Conservation (phyloP, 345 rosid species). For the Physaria fendleri region DNA sequence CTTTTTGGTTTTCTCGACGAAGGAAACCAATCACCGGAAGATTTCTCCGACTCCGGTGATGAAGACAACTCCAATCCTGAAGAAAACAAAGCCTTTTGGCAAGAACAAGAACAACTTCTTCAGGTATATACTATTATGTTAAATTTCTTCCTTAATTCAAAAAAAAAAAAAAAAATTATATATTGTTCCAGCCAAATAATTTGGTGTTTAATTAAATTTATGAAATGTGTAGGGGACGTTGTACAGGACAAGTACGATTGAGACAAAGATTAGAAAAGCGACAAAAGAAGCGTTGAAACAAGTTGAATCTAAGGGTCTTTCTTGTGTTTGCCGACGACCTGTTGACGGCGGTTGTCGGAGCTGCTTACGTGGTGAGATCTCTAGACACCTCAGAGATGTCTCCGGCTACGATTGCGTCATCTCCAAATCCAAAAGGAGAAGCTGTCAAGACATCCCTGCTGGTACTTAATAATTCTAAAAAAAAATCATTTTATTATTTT, state of each 20-base stretch:
- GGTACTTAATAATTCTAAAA: too few species aligned
- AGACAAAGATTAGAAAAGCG: conserved; percentile 58
- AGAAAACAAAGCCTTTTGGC: conserved; percentile 64
- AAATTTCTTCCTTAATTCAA: neutral
- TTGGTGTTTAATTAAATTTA: neutral
- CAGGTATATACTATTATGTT: too few species aligned
- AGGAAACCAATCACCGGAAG: conserved; percentile 23
- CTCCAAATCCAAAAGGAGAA: conserved; percentile 82
- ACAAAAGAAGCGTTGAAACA: conserved; percentile 51
- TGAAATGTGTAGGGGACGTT: conserved; percentile 48
- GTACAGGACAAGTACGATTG: conserved; percentile 52
- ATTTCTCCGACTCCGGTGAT: conserved; percentile 10
- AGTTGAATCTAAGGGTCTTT: conserved; percentile 19
- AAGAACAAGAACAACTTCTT: conserved; percentile 57
- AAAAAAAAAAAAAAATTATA: neutral
- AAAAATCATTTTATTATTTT: too few species aligned
- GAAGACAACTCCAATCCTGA: conserved; percentile 30
- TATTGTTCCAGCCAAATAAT: neutral
- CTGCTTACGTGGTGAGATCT: conserved; percentile 49
- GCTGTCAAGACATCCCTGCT: conserved; percentile 56
- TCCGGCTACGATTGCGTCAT: conserved; percentile 50
- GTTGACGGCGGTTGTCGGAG: conserved; percentile 50
- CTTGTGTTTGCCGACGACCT: conserved; percentile 46
- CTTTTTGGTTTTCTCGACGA: conserved; percentile 55
- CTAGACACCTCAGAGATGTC: conserved; percentile 42